A percentile compares a stretch with the other conserved stretches of the same genome.
Conservation (phyloP, 768 basidiomycete genomes). For the Vishniacozyma victoriae region DNA sequence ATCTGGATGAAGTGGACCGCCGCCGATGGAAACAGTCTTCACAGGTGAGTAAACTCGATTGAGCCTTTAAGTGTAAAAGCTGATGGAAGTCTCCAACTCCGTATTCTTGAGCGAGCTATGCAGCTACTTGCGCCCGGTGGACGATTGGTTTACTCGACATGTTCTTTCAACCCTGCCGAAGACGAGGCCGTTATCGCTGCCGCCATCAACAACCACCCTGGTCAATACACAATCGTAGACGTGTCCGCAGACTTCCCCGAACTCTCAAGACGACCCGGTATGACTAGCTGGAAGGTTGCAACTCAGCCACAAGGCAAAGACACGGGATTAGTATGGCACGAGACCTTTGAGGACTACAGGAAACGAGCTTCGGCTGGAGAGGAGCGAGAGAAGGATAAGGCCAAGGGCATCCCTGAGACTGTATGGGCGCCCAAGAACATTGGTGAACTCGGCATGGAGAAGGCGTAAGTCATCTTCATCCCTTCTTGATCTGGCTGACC, state of each 20-base stretch:
- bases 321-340: slow-evolving; percentile 25
- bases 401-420: slow-evolving; percentile 49
- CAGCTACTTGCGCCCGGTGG: slow-evolving; percentile 77
- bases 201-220: slow-evolving; percentile 62
- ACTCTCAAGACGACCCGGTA: slow-evolving; percentile 69
- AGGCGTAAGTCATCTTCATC: slow-evolving; percentile 58
- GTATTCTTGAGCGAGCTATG: slow-evolving; percentile 90
- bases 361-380: slow-evolving; percentile 49
- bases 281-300: slow-evolving; percentile 72
- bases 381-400: slow-evolving; percentile 57
- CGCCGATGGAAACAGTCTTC: slow-evolving; percentile 83
- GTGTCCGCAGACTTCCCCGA: slow-evolving; percentile 64
- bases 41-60: slow-evolving; percentile 61
- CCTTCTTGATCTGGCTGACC: background rate
- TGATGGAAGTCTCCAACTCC: slow-evolving; percentile 67
- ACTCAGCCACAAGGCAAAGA: slow-evolving; percentile 22
- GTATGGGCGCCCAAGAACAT: slow-evolving; percentile 74
- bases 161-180: slow-evolving; percentile 92
- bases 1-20: slow-evolving; percentile 93
- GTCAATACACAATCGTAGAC: slow-evolving; percentile 68
- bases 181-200: slow-evolving; percentile 93
- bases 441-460: slow-evolving; percentile 58
- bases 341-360: slow-evolving; percentile 58
- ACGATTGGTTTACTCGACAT: slow-evolving; percentile 94
- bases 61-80: background rate